Base-by-base conservation (phyloP, 345 rosid species). In the Alliaria petiolata region DNA sequence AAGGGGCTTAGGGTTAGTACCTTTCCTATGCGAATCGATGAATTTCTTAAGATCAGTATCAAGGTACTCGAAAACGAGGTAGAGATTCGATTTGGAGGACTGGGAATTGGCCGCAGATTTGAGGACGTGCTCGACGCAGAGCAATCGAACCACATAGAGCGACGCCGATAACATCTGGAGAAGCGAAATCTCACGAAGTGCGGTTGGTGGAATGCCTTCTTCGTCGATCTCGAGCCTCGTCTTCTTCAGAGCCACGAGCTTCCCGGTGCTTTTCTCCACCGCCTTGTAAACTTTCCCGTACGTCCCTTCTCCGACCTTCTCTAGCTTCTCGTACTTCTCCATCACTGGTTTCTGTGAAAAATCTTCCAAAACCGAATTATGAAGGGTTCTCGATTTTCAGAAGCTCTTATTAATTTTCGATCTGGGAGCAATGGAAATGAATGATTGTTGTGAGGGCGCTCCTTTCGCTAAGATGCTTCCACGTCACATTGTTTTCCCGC, bases 271-370 rank as follows among this genome's bases (percentile, higher is more conserved):
- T 74, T 81, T 90, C 82, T 93, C 97, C 69, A 83, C 84, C 15
- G 98, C 98, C 67, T 93, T 93, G 90, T 91, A 93, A 0, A 91
- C 98, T 68, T 93, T 93, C 0, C 98, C 98, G 74, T 93, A 91
- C 0, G 98, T 93, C 5, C 98, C 98, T 75, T 93, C 98, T 1
- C 98, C 98, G 0, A 93, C 92, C 81, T 93, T 93, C 88, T 93
- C 97, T 8, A 93, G 84, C 79, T 93, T 93, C 86, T 93, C 98
- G 67, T 93, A 93, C 67, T 93, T 93, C 30, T 93, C 98, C 98
- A 93, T 93, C 46, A 1, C 30, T 15, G 51, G 16, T 56, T 17
- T 1, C 14, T 57, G 10, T 20, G 13, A 43, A n/a, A n/a, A 42
- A n/a, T 47, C 30, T 49, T 38, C 10, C 3, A 39, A 19, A 38